Evolutionary conservation across 164 flowering plant genomes (phyloP).

Genomic region (Dillenia suffruticosa): DNA sequence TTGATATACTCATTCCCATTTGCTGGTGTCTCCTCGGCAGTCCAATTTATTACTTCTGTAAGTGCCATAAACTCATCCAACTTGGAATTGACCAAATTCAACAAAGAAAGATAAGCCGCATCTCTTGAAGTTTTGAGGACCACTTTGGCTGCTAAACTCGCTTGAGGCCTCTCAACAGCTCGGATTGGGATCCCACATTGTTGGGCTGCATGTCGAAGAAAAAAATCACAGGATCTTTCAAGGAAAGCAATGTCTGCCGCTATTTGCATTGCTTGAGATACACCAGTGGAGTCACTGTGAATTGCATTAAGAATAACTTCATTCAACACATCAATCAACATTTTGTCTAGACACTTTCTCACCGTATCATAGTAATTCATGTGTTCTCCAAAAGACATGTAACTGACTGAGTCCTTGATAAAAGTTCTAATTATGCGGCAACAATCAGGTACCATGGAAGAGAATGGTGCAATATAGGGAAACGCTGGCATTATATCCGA

Average conservation of each 20-base stretch:
- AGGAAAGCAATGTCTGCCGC: slow-evolving; percentile 78
- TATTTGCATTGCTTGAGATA: slow-evolving; percentile 87
- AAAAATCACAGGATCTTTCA: slow-evolving; percentile 78
- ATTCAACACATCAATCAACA: slow-evolving; percentile 79
- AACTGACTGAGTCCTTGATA: slow-evolving; percentile 78
- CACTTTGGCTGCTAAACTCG: slow-evolving; percentile 59
- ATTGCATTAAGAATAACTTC: slow-evolving; percentile 59
- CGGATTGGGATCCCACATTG: slow-evolving; percentile 72
- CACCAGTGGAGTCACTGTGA: slow-evolving; percentile 42
- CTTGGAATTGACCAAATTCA: slow-evolving; percentile 59
- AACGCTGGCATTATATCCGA: slow-evolving; percentile 85
- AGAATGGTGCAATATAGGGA: slow-evolving; percentile 89
- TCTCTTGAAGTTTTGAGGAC: slow-evolving; percentile 82
- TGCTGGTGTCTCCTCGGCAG: slow-evolving; percentile 53
- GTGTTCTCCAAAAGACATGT: slow-evolving; percentile 64
- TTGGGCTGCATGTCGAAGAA: slow-evolving; percentile 72
- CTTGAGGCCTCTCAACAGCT: slow-evolving; percentile 54
- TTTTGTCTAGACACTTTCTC: slow-evolving; percentile 72
- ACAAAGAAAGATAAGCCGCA: slow-evolving; percentile 62
- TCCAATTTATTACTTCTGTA: slow-evolving; percentile 73
- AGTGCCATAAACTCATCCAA: slow-evolving; percentile 72
- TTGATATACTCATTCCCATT: slow-evolving; percentile 54
- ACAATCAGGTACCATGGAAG: slow-evolving; percentile 74
- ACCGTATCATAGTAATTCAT: slow-evolving; percentile 54
- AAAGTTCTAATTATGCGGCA: slow-evolving; percentile 81